Conservation (phyloP, 768 basidiomycete species). For the Hydnum rufescens region DNA sequence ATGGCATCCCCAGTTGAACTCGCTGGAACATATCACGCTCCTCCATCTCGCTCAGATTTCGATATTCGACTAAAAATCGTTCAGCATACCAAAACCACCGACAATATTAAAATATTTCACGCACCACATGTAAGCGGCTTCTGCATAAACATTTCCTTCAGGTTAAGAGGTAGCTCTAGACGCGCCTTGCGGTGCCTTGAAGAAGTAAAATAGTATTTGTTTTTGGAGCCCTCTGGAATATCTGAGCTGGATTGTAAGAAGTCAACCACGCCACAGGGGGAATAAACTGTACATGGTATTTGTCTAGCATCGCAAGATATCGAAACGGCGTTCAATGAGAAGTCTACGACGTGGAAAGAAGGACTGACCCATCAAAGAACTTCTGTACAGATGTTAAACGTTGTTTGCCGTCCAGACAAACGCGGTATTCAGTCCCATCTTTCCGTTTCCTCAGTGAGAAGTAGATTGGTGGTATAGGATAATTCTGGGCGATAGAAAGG, state of each 20-base stretch:
- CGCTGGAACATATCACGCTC: slow-evolving; percentile 52
- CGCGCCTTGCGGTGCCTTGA: slow-evolving; percentile 4
- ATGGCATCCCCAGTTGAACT: slow-evolving; percentile 2
- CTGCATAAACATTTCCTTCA: slow-evolving; percentile 40
- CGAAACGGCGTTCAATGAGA: too few species aligned
- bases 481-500: slow-evolving; percentile 37
- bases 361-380: slow-evolving; percentile 6
- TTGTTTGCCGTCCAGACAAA: slow-evolving; percentile 55
- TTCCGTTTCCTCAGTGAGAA: slow-evolving; percentile 2
- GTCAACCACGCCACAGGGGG: neutral
- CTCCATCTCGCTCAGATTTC: slow-evolving; percentile 31
- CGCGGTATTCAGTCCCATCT: slow-evolving; percentile 24
- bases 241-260: neutral
- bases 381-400: slow-evolving; percentile 48
- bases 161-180: slow-evolving; percentile 32
- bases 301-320: neutral
- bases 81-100: too few species aligned
- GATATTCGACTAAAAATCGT: slow-evolving; percentile 20
- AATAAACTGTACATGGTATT: neutral
- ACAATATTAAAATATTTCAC: too few species aligned
- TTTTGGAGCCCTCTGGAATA: slow-evolving; percentile 17
- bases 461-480: neutral
- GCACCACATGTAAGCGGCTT: slow-evolving; percentile 23
- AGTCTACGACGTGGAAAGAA: slow-evolving; percentile 38
- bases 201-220: slow-evolving; percentile 34